Evolutionary conservation across 768 basidiomycete genomes (phyloP), one percentile per base, ranked within the genome.

Genomic region (Mycena latifolia): DNA sequence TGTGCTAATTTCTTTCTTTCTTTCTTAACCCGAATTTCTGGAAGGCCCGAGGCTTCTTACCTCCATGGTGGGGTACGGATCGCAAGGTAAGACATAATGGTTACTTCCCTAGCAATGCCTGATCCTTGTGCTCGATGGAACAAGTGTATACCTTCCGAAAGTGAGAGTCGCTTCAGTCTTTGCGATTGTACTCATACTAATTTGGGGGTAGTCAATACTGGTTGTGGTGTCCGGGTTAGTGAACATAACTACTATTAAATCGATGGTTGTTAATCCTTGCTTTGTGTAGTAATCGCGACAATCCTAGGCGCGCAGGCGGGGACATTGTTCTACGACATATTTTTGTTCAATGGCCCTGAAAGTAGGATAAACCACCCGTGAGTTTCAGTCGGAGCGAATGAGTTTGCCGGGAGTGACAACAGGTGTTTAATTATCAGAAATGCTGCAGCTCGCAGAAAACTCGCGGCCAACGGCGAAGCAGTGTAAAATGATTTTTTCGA

Each of bases 51-150:
- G 92, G 28, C 76, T 93, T 55, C 75, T 92, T 70, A 90, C 89
- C 2, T 85, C 91, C 6, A 88, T 92, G 83, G 89, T 85, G 10
- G 92, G 91, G 3, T 93, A 91, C 70, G 90, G 90, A 33, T 80
- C 75, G 39, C 73, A 76, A 33, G 31, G 31, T 33, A n/a, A n/a
- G n/a, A n/a, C n/a, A n/a, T n/a, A n/a, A n/a, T 33, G 6, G 31
- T 33, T 33, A 33, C 31, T 11, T 33, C 11, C 31, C n/a, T n/a
- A n/a, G n/a, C 31, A 33, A 6, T 33, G 6, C 31, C 31, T 33
- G n/a, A n/a, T n/a, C n/a, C n/a, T n/a, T n/a, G n/a, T n/a, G n/a
- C n/a, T n/a, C n/a, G n/a, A n/a, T n/a, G n/a, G n/a, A 33, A 33
- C 31, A n/a, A 55, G 80, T 84, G 11, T 84, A 76, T 63, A 39